These are phyloP conservation scores for Scutellaria barbata DNA, from an alignment of 257 asterid species.

Conservation along the genomic window DNA sequence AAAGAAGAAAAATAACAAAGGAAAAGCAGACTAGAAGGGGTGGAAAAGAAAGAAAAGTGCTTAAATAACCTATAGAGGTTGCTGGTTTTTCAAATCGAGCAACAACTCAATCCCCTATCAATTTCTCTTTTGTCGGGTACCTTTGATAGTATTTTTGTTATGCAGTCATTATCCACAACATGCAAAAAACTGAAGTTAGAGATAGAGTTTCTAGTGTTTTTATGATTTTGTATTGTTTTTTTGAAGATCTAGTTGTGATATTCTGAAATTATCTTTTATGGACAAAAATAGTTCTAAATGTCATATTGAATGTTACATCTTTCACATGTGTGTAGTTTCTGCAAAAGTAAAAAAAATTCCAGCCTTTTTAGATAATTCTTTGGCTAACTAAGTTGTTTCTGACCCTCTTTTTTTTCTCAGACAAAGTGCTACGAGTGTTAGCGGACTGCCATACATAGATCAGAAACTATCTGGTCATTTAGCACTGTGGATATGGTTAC, in stretches of 20 bases:
- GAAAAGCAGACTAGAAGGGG: not conserved
- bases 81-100: not conserved
- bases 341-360: not conserved
- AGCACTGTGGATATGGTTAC: conserved; percentile 41
- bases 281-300: not conserved
- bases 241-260: not conserved
- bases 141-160: not conserved
- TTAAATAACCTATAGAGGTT: not conserved
- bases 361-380: not conserved
- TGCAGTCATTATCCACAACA: not conserved
- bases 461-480: conserved; percentile 26
- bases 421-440: conserved; percentile 15
- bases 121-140: not conserved
- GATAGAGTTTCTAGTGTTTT: too few species aligned
- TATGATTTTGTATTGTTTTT: not conserved
- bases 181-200: not conserved
- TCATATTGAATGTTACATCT: not conserved
- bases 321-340: conserved; percentile 8
- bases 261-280: not conserved
- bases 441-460: conserved; percentile 8
- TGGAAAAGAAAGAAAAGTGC: not conserved
- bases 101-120: not conserved
- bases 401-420: conserved; percentile 24
- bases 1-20: not conserved
- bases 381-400: not conserved